These are phyloP conservation scores for Scenedesmus sp. DNA, from an alignment of 163 green algal species.

Conservation along the genomic window DNA sequence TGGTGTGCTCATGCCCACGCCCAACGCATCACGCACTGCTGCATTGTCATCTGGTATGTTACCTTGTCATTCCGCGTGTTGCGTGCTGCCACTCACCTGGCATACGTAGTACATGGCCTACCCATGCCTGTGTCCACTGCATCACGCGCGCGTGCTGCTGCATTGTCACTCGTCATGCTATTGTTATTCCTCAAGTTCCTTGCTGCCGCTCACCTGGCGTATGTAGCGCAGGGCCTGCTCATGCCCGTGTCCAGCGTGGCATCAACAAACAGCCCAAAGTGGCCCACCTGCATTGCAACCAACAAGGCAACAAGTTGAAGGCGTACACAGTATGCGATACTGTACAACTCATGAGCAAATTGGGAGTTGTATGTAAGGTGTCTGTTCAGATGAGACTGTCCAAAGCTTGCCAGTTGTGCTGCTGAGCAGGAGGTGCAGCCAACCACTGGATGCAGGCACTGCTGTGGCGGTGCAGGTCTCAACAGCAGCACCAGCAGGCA, in stretches of 20 bases:
- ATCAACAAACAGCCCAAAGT: constrained; percentile 79
- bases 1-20: constrained; percentile 53
- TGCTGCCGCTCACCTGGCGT: constrained; percentile 2
- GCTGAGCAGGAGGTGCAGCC: no score
- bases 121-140: constrained; percentile 64
- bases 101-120: constrained; percentile 68
- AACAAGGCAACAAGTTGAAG: not conserved
- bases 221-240: constrained; percentile 72
- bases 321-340: no score
- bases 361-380: no score
- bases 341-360: no score
- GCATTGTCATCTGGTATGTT: not conserved
- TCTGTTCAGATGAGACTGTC: no score
- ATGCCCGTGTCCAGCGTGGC: constrained; percentile 74
- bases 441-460: no score
- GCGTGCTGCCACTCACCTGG: not conserved
- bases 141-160: not conserved
- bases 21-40: not conserved
- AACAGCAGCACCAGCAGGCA: no score
- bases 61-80: no score
- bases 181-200: no score
- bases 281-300: constrained; percentile 47
- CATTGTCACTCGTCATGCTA: not conserved
- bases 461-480: no score
- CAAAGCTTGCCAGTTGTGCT: no score